Base-by-base conservation (phyloP, 1,139 yeast genomes). In the Magnusiomyces tetraspermus region DNA sequence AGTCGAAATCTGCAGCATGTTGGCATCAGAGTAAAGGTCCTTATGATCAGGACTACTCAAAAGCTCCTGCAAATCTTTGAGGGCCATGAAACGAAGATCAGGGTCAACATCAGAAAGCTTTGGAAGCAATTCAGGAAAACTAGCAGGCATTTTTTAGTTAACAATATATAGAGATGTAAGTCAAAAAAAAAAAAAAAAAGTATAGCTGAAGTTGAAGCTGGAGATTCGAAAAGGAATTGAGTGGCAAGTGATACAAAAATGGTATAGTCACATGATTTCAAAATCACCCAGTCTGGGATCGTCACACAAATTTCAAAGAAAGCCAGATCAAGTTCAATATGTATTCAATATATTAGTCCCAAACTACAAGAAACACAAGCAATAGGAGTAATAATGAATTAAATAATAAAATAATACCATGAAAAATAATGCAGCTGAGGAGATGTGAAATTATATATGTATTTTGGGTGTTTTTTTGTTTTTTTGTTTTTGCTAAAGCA, bases 71-170 rank as follows among this genome's bases (percentile, higher is more conserved):
- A 87, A 75, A 63, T 88, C 96, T 60, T 80, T 85, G 57, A 87
- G 72, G 2, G 92, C 95, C 96, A 88, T 88, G 68, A 82, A 87
- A 63, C 96, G 75, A 60, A 85, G 73, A 64, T 88, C 96, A 2
- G 94, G 85, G 62, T 88, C 96, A 24, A 83, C 56, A 41, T 65
- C 60, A 31, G 59, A 58, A 52, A 68, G 60, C 51, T 66, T 66
- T 23, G 60, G 61, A 51, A 65, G 53, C 46, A 55, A 50, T 30
- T 51, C 52, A 36, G 49, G 49, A 17, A 53, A 21, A 19, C 1
- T 30, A 11, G 46, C 13, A 22, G 51, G 23, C 42, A 23, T 24
- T 22, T 41, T 33, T 37, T 19, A 40, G 30, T 19, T 10, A 22
- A 41, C 6, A 6, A 15, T 22, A 8, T 28, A 28, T 28, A 28